Evolutionary conservation across 768 basidiomycete genomes (phyloP).

Genomic region (Lactarius akahatsu): DNA sequence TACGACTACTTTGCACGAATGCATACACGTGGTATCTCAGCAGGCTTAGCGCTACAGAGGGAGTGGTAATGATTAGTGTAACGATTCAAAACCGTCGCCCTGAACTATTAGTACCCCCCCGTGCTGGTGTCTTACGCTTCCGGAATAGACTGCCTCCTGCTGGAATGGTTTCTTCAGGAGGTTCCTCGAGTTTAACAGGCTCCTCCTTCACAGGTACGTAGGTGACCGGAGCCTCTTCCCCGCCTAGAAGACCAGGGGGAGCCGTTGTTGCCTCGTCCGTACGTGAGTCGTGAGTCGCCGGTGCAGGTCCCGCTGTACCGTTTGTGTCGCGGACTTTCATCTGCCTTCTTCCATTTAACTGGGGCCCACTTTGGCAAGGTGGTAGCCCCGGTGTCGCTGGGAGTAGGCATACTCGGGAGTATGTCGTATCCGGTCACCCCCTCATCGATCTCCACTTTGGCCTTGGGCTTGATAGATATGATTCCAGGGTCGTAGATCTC

Average conservation of each 20-base stretch:
- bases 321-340: slow-evolving; percentile 3
- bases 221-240: background rate
- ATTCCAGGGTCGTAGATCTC: slow-evolving; percentile 81
- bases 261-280: background rate
- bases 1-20: background rate
- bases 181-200: slow-evolving; percentile 21
- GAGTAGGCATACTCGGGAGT: background rate
- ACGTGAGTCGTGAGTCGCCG: background rate
- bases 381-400: slow-evolving; percentile 11
- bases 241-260: background rate
- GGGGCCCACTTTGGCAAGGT: slow-evolving; percentile 27
- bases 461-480: slow-evolving; percentile 62
- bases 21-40: background rate
- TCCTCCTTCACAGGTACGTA: slow-evolving; percentile 16
- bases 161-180: slow-evolving; percentile 1
- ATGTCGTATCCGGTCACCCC: background rate
- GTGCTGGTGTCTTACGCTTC: slow-evolving; percentile 25
- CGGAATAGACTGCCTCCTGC: slow-evolving; percentile 25
- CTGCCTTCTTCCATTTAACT: slow-evolving; percentile 28
- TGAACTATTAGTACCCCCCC: slow-evolving; percentile 20
- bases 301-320: background rate
- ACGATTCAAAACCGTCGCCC: slow-evolving; percentile 24
- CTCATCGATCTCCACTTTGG: slow-evolving; percentile 46
- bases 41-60: background rate
- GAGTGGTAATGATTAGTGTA: background rate